Percentiles rank a stretch among this genome's conserved stretches.
phyloP scores from a whole-genome alignment of 2,329 filamentous ascomycete species.

The Achaetomium macrosporum region DNA sequence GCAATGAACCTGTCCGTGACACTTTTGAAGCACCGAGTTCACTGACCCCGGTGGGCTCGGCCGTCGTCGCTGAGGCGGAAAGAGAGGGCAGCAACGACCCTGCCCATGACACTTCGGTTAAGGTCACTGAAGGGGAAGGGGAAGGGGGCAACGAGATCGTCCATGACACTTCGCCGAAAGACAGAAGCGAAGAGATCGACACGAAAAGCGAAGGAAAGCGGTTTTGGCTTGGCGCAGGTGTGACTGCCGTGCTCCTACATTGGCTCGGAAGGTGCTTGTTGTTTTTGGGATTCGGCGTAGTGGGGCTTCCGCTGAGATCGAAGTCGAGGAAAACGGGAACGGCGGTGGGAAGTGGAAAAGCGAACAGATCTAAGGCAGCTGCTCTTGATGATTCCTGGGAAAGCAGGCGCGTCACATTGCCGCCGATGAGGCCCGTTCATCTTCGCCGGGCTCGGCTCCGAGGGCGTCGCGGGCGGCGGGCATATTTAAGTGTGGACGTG shows the following conservation, averaged over 20 bases:
- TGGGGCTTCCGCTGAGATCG: neutral
- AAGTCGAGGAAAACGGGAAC: neutral
- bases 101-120: neutral
- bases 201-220: neutral
- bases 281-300: neutral
- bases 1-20: neutral
- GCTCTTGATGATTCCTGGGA: neutral
- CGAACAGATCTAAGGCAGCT: neutral
- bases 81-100: neutral
- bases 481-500: neutral
- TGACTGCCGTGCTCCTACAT: neutral
- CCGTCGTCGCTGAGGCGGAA: neutral
- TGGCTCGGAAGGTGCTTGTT: neutral
- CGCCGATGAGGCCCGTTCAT: neutral
- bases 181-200: neutral
- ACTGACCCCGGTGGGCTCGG: constrained; percentile 2
- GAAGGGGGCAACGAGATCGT: neutral
- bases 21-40: neutral
- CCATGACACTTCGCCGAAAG: neutral
- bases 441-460: neutral
- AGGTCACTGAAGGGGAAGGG: neutral
- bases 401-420: neutral
- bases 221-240: neutral
- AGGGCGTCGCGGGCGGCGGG: neutral
- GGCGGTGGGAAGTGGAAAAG: neutral